phyloP scores from a whole-genome alignment of 345 rosid species.

The Theobroma cacao region DNA sequence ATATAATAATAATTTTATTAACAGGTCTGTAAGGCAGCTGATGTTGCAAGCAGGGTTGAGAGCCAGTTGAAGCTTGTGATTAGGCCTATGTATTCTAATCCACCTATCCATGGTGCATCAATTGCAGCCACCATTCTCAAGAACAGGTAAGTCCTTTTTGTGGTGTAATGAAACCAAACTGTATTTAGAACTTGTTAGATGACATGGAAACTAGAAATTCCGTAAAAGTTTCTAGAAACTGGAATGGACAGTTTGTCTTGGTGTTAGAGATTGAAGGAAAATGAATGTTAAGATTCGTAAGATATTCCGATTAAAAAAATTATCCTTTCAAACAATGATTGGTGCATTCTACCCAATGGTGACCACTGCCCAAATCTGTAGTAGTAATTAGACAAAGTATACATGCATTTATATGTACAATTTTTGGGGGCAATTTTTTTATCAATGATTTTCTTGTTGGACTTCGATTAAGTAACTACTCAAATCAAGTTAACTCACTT shows the following conservation, averaged over 20 bases:
- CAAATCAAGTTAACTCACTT: neutral
- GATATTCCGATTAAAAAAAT: neutral
- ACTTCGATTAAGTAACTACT: neutral
- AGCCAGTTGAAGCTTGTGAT: conserved; percentile 78
- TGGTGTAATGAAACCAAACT: neutral
- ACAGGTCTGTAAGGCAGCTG: conserved; percentile 72
- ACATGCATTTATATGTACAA: neutral
- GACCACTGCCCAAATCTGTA: neutral
- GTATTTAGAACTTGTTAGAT: neutral
- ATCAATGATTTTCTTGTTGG: neutral
- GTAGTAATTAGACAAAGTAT: neutral
- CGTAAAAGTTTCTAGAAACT: neutral
- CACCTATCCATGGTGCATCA: conserved; percentile 77
- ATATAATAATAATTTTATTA: conserved; percentile 13
- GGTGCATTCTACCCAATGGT: neutral
- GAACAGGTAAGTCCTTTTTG: conserved; percentile 38
- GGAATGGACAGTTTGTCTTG: neutral
- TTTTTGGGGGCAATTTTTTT: neutral
- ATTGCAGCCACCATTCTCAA: conserved; percentile 65
- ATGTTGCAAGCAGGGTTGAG: conserved; percentile 67
- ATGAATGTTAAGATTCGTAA: neutral
- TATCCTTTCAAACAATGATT: no score
- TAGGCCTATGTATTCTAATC: conserved; percentile 70
- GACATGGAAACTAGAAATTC: neutral
- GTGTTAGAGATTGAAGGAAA: neutral